Evolutionary conservation across 306 rosid genomes (phyloP), one percentile per base, ranked within the genome.

Genomic region (Rosa multiflora): DNA sequence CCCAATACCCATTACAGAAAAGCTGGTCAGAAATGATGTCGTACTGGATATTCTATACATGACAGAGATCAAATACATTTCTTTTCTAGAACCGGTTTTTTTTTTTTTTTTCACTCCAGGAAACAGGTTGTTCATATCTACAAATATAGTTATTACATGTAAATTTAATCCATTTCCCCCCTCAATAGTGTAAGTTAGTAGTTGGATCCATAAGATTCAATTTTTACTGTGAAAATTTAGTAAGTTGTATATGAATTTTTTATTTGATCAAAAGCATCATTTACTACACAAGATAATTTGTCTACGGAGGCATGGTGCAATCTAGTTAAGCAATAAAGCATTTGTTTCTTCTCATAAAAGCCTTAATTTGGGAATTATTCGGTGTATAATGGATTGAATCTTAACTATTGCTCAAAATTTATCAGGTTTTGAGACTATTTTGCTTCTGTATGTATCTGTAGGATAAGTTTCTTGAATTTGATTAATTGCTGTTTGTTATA

Each of bases 401-500:
- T n/a, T 56, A 23, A 14, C 26, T 26, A 4, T 66, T 76, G 8
- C 43, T 32, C 52, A 21, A 14, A 39, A 52, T 37, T 47, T 76
- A 17, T 13, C 12, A 13, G 29, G 42, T 29, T 20, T 18, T 37
- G 26, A 37, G 39, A 18, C 8, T 69, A 29, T 11, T 74, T 74
- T 56, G 56, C 40, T 77, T 52, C 58, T 75, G 20, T 44, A 76
- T 21, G 18, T 72, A 23, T 71, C 29, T 66, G 15, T 70, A 8
- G 40, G 70, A 63, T 72, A 39, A 15, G 35, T 63, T 39, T 67
- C 42, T 64, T n/a, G 52, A 72, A 26, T 52, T 66, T 55, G 68
- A 70, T 64, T 55, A 42, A 23, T 55, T 48, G 9, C 37, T 39
- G 32, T 74, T 42, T 52, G 51, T 35, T 10, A 47, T 51, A 61